Evolutionary conservation across 345 rosid genomes (phyloP), one percentile per base, ranked within the genome.

Genomic region (Eucalyptus decipiens): DNA sequence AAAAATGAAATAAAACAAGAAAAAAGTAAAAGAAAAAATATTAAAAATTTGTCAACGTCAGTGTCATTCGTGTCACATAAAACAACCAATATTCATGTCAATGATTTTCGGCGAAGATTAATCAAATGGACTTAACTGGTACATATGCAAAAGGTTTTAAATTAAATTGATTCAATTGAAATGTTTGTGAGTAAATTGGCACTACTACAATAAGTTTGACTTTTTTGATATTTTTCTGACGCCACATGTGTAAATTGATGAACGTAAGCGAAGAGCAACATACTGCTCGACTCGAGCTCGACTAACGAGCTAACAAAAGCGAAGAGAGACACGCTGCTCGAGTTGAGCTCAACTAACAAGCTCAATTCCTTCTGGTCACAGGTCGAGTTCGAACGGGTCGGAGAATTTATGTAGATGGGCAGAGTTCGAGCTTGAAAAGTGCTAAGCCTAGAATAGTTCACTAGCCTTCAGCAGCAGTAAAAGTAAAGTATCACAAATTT

Each of bases 21-120:
- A 51, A 17, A 51, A 0, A 17, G 5, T 1, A 6, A 17, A 51
- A 17, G 0, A 17, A 51, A 51, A 51, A 6, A 6, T 17, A 51
- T 51, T 51, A 6, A 51, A 51, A 51, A 0, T 51, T 17, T 51
- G 23, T 51, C 54, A 1, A 51, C 0, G 4, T 17, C 1, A 1
- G 18, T 17, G 23, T 6, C 9, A 51, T 51, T 51, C 0, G 8
- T 17, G 54, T 1, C 8, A 18, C 0, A 51, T 51, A 51, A 51
- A 0, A 18, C 3, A 51, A 51, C 0, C 3, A 2, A 17, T 51
- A 1, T 51, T 17, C 0, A 17, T 51, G 0, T 51, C 1, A 51
- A 51, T 51, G 2, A 51, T 51, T 17, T 50, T 2, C 0, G 4
- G 0, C 0, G 1, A 7, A 51, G 1, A 51, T 51, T 1, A 51